A percentile compares a stretch with the other conserved stretches of the same genome.
phyloP scores from a whole-genome alignment of 2,329 filamentous ascomycete genomes.

The Pyrenochaeta sp. region DNA sequence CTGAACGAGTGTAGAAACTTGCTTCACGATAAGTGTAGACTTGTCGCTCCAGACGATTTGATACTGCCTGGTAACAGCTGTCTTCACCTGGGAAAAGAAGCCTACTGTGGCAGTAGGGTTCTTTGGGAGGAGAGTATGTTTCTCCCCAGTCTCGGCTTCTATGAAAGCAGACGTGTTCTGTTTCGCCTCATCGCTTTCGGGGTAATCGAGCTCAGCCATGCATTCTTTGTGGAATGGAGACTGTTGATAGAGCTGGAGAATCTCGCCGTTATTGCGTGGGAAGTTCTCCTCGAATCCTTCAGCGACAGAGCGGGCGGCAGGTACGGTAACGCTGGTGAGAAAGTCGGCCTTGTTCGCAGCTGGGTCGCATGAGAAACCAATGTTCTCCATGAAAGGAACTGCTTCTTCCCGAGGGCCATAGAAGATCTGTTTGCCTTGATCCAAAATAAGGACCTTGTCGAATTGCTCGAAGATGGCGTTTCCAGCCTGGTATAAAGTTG shows the following conservation, averaged over 20 bases:
- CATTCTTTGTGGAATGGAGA: slow-evolving; percentile 58
- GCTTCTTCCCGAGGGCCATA: slow-evolving; percentile 69
- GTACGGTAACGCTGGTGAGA: slow-evolving; percentile 72
- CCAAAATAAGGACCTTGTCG: slow-evolving; percentile 76
- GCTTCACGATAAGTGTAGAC: slow-evolving; percentile 68
- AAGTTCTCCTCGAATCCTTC: slow-evolving; percentile 51
- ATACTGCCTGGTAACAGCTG: slow-evolving; percentile 67
- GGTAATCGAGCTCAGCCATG: slow-evolving; percentile 65
- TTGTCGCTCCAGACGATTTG: slow-evolving; percentile 72
- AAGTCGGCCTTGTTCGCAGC: slow-evolving; percentile 75
- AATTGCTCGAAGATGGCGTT: slow-evolving; percentile 66
- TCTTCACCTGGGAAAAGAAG: slow-evolving; percentile 56
- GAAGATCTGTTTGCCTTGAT: slow-evolving; percentile 79
- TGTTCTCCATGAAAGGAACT: slow-evolving; percentile 69
- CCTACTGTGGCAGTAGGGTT: slow-evolving; percentile 61
- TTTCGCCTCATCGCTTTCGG: slow-evolving; percentile 56
- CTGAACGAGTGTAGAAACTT: slow-evolving; percentile 64
- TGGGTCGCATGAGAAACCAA: slow-evolving; percentile 71
- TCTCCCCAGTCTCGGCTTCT: slow-evolving; percentile 61
- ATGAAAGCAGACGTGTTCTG: slow-evolving; percentile 58
- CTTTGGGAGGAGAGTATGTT: slow-evolving; percentile 61
- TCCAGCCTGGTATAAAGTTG: slow-evolving; percentile 63
- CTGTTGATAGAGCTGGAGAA: slow-evolving; percentile 58
- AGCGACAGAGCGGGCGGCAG: slow-evolving; percentile 51
- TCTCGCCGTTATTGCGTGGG: slow-evolving; percentile 53